phyloP scores from a whole-genome alignment of 805 yeast species.

The Kazachstania martiniae region DNA sequence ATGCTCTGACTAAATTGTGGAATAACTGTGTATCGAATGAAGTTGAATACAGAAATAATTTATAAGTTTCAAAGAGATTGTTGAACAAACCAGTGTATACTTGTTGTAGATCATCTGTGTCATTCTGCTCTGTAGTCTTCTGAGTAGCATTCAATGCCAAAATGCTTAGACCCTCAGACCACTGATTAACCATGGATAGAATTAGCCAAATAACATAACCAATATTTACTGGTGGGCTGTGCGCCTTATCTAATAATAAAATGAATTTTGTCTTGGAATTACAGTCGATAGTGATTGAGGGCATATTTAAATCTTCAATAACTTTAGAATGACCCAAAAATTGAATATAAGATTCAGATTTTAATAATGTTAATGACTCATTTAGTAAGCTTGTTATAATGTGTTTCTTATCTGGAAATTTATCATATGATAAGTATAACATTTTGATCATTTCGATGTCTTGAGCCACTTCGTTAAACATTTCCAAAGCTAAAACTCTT shows the following conservation, averaged over 20 bases:
- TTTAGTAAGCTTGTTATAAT: constrained; percentile 47
- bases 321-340: constrained; percentile 28
- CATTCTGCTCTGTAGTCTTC: constrained; percentile 6
- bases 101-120: constrained; percentile 5
- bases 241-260: constrained; percentile 71
- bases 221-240: constrained; percentile 58
- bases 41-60: constrained; percentile 45
- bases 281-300: constrained; percentile 32
- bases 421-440: constrained; percentile 57
- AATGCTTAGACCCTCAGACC: constrained; percentile 52
- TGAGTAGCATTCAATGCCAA: constrained; percentile 26
- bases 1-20: constrained; percentile 53
- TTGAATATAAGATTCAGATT: constrained; percentile 19
- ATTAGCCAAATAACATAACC: constrained; percentile 54
- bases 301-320: constrained; percentile 22
- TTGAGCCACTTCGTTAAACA: constrained; percentile 47
- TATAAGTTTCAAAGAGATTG: constrained; percentile 34
- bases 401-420: constrained; percentile 42
- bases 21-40: constrained; percentile 62
- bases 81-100: constrained; percentile 30
- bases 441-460: constrained; percentile 42
- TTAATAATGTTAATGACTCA: constrained; percentile 31
- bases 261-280: constrained; percentile 47
- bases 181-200: constrained; percentile 38
- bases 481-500: constrained; percentile 60